A percentile compares a stretch with the other conserved stretches of the same genome.
These are phyloP conservation scores for Globisporangium canariense DNA, from an alignment of 352 stramenopile genomes.

Conservation along the genomic window DNA sequence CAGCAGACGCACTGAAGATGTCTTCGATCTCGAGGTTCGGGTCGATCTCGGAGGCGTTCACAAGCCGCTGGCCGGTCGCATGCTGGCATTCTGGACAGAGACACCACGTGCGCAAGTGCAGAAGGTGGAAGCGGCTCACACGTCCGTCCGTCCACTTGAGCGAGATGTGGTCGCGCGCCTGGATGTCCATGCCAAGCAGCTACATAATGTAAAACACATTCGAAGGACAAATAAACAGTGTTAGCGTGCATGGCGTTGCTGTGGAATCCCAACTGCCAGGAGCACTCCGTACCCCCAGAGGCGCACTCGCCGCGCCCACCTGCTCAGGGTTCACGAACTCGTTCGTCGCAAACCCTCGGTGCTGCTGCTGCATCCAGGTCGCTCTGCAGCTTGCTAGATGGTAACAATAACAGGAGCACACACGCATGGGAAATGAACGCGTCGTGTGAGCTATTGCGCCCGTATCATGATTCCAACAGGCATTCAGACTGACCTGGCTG, in stretches of 20 bases:
- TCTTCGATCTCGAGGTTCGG: conserved; percentile 61
- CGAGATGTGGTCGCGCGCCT: conserved; percentile 67
- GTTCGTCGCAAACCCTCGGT: conserved; percentile 25
- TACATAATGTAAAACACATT: conserved; percentile 16
- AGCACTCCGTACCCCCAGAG: conserved; percentile 10
- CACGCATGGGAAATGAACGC: not conserved
- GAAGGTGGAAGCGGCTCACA: conserved; percentile 63
- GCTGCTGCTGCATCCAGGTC: conserved; percentile 4
- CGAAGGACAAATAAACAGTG: not conserved
- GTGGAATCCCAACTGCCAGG: not conserved
- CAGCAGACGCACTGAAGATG: conserved; percentile 50
- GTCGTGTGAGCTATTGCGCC: not conserved
- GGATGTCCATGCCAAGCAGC: conserved; percentile 68
- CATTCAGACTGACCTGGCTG: conserved; percentile 5
- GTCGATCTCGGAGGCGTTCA: conserved; percentile 70
- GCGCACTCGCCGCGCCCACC: not conserved
- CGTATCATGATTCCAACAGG: not conserved
- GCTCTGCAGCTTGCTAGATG: not conserved
- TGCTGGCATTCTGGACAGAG: conserved; percentile 67
- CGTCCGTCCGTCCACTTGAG: conserved; percentile 77
- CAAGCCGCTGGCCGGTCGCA: conserved; percentile 69
- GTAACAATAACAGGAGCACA: not conserved
- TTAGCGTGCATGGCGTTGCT: not conserved
- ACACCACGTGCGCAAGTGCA: conserved; percentile 80
- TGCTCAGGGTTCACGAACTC: conserved; percentile 19